Percentiles rank a stretch among this genome's conserved stretches.
phyloP scores from a whole-genome alignment of 176 grass and related monocot genomes.

The Tillandsia fasciculata region DNA sequence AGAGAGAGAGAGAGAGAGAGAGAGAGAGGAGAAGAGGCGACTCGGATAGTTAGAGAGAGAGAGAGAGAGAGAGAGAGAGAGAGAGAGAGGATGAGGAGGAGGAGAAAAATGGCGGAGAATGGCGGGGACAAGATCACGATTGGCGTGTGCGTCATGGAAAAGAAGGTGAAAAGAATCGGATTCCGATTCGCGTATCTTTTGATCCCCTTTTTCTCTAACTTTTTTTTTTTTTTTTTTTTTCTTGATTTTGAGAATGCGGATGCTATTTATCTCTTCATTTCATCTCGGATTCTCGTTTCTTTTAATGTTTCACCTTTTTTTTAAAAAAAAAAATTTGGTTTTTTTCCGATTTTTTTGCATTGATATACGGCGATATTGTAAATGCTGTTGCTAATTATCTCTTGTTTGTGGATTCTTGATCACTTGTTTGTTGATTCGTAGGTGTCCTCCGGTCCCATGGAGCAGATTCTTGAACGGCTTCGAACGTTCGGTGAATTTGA shows the following conservation, averaged over 20 bases:
- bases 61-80: conserved; percentile 15
- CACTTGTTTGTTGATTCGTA: conserved; percentile 15
- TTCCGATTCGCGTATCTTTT: conserved; percentile 12
- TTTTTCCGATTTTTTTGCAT: conserved; percentile 1
- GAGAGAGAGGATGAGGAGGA: conserved; percentile 18
- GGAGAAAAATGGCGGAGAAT: conserved; percentile 26
- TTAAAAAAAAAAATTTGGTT: not conserved
- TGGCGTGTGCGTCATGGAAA: conserved; percentile 94
- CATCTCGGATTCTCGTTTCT: conserved; percentile 17
- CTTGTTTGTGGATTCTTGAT: not conserved
- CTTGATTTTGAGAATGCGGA: not conserved
- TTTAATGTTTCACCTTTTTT: not conserved
- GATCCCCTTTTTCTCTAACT: not conserved
- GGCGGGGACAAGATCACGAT: conserved; percentile 47
- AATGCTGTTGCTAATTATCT: not conserved
- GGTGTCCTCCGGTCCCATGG: conserved; percentile 77
- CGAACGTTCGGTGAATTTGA: conserved; percentile 85
- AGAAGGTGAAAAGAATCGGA: conserved; percentile 52
- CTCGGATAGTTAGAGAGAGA: not conserved
- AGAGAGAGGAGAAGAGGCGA: not conserved
- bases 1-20: conserved; percentile 1
- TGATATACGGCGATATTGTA: not conserved
- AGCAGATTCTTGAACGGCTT: conserved; percentile 78
- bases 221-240: not conserved
- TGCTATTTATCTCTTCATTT: not conserved